These are phyloP conservation scores for Russula vinacea DNA, from an alignment of 768 basidiomycete genomes.

Conservation along the genomic window DNA sequence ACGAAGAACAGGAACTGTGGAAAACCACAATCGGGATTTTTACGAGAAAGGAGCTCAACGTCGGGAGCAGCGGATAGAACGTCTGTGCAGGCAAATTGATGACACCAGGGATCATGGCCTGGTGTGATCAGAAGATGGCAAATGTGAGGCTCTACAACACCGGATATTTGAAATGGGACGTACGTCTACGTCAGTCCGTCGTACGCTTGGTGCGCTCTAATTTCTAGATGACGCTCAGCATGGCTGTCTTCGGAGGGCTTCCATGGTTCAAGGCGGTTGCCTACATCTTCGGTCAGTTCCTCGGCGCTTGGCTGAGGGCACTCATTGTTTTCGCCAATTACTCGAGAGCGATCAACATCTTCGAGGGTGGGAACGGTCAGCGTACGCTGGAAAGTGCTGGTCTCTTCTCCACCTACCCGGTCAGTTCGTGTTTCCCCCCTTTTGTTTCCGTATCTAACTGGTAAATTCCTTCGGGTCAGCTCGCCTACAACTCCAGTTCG, in stretches of 20 bases:
- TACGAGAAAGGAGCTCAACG: conserved; percentile 35
- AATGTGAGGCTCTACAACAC: not conserved
- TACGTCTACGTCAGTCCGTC: conserved; percentile 42
- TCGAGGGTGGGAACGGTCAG: conserved; percentile 54
- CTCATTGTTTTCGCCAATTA: conserved; percentile 62
- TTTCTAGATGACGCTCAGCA: conserved; percentile 60
- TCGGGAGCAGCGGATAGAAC: conserved; percentile 40
- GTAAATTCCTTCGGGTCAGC: conserved; percentile 30
- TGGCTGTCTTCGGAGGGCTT: conserved; percentile 69
- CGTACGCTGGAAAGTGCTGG: conserved; percentile 57
- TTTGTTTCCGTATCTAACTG: not conserved
- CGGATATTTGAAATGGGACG: conserved; percentile 3
- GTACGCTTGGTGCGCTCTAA: conserved; percentile 26
- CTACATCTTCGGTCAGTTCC: conserved; percentile 59
- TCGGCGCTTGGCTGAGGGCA: conserved; percentile 59
- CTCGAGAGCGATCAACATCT: conserved; percentile 59
- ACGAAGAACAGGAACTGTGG: conserved; percentile 33
- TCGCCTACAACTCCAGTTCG: conserved; percentile 46
- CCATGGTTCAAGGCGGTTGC: conserved; percentile 76
- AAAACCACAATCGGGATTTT: conserved; percentile 34
- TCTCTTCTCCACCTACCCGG: conserved; percentile 62
- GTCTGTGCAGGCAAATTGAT: conserved; percentile 48
- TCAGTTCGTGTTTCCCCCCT: conserved; percentile 34
- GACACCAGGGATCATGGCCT: conserved; percentile 36
- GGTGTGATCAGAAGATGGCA: conserved; percentile 2